phyloP scores from a whole-genome alignment of 441 rosid species.

The Aquilaria agallochum region DNA sequence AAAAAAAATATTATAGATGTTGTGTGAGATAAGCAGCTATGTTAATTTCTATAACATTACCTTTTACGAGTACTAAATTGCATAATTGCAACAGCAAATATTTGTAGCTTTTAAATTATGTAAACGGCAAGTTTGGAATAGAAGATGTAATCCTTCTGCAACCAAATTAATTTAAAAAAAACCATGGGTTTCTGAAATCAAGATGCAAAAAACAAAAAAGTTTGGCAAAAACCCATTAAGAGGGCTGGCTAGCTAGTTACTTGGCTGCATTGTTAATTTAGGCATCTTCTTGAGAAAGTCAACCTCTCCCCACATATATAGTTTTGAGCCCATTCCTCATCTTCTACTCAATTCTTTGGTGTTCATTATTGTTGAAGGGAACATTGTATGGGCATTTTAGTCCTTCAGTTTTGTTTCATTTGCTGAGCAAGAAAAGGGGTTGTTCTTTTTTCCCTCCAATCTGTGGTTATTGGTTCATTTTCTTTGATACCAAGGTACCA shows the following conservation, averaged over 20 bases:
- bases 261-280: constrained; percentile 26
- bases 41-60: no score
- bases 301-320: constrained; percentile 12
- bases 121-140: no score
- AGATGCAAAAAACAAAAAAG: constrained; percentile 19
- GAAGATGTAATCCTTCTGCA: not conserved
- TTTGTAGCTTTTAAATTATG: no score
- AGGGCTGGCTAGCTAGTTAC: constrained; percentile 1
- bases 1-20: no score
- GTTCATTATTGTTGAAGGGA: constrained; percentile 10
- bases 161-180: constrained; percentile 17
- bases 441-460: not conserved
- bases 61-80: no score
- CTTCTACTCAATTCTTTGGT: constrained; percentile 14
- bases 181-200: constrained; percentile 17
- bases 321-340: not conserved
- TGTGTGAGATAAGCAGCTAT: no score
- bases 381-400: constrained; percentile 11
- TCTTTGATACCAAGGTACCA: constrained; percentile 25
- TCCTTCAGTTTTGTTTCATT: constrained; percentile 20
- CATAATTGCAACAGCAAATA: no score
- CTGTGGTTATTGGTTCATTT: constrained; percentile 10
- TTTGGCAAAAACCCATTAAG: constrained; percentile 41
- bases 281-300: constrained; percentile 34
- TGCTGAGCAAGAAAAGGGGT: constrained; percentile 33